Conservation (phyloP, 1,139 yeast genomes). For the Blastobotrys illinoisensis region DNA sequence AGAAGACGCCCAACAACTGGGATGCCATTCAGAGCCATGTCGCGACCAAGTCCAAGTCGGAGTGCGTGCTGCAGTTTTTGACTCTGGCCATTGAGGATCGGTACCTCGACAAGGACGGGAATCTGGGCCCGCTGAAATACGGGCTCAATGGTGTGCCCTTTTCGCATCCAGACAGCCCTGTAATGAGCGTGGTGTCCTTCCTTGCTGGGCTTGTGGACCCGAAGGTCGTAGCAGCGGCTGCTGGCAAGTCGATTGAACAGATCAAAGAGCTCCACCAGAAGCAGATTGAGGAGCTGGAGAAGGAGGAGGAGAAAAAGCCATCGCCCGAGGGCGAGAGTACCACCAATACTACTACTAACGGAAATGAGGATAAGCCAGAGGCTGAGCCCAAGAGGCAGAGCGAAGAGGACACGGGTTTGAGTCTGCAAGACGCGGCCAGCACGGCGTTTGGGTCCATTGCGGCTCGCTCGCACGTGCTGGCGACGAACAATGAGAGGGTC, state of each 20-base stretch:
- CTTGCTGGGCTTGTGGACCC: constrained; percentile 83
- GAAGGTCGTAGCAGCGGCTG: constrained; percentile 80
- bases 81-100: constrained; percentile 79
- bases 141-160: constrained; percentile 68
- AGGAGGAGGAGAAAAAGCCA: constrained; percentile 8
- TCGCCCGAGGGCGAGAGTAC: not conserved
- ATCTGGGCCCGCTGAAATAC: constrained; percentile 68
- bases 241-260: constrained; percentile 36
- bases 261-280: constrained; percentile 27
- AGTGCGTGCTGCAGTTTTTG: constrained; percentile 74
- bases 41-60: constrained; percentile 63
- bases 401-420: constrained; percentile 11
- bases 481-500: constrained; percentile 76
- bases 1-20: constrained; percentile 58
- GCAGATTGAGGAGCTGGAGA: constrained; percentile 13
- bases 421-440: constrained; percentile 16
- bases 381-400: constrained; percentile 10
- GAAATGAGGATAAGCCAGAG: constrained; percentile 10
- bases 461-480: constrained; percentile 77
- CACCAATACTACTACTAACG: constrained; percentile 6
- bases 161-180: constrained; percentile 84
- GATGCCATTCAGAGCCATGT: constrained; percentile 56
- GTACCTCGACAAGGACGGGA: constrained; percentile 35
- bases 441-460: constrained; percentile 47
- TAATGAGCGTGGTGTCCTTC: constrained; percentile 82